These are phyloP conservation scores for Penicillium sp. DNA, from an alignment of 2,329 filamentous ascomycete genomes.

Conservation along the genomic window DNA sequence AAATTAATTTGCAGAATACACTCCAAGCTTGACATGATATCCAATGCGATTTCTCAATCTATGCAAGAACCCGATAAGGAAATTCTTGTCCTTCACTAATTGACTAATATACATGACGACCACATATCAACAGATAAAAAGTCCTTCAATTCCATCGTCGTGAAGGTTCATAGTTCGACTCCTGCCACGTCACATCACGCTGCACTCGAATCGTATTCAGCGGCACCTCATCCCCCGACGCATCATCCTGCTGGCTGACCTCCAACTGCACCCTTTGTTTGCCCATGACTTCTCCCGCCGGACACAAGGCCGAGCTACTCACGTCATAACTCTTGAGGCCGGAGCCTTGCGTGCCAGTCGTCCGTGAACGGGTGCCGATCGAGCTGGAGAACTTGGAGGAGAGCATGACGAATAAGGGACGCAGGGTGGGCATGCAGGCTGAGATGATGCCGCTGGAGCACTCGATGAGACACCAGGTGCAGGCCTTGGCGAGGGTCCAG, in stretches of 20 bases:
- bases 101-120: background rate
- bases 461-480: slow-evolving; percentile 58
- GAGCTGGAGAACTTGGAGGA: slow-evolving; percentile 13
- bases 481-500: slow-evolving; percentile 56
- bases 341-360: slow-evolving; percentile 6
- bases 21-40: too few relatives aligned
- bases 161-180: slow-evolving; percentile 7
- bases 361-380: background rate
- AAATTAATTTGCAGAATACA: background rate
- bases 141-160: background rate
- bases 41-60: background rate
- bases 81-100: background rate
- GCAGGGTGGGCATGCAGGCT: slow-evolving; percentile 32
- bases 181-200: slow-evolving; percentile 25
- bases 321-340: slow-evolving; percentile 3
- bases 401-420: slow-evolving; percentile 21
- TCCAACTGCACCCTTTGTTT: slow-evolving; percentile 14
- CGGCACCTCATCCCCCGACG: slow-evolving; percentile 22
- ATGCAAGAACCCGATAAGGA: too few relatives aligned
- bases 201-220: slow-evolving; percentile 24
- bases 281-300: slow-evolving; percentile 10
- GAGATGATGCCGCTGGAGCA: slow-evolving; percentile 46
- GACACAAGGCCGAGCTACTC: slow-evolving; percentile 6
- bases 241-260: slow-evolving; percentile 12
- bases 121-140: background rate